Base-by-base conservation (phyloP, 208 protist genomes). In the Strigomonas galati region DNA sequence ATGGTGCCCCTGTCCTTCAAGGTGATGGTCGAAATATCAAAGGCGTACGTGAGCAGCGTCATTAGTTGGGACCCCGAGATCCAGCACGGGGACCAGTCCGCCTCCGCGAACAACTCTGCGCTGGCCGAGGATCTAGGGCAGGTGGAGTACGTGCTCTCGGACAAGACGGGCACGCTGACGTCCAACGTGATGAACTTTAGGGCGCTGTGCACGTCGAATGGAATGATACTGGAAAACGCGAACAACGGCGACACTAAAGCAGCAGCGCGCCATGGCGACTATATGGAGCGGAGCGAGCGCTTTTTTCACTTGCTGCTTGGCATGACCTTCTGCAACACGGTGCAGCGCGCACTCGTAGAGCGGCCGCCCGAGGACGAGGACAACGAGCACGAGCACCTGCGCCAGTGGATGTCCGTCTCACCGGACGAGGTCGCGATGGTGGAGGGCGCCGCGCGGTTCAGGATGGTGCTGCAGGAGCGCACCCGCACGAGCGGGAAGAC, bases 1-100 rank as follows among this genome's bases (percentile, higher is more conserved):
- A 98, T 98, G 83, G 97, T 98, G 58, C 96, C 97, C 12, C 93
- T 98, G 31, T 97, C 92, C 35, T 89, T 98, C 71, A 98, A 98
- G 63, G 93, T 98, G 14, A 97, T 92, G 65, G 57, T 97, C 0
- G 94, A 98, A 72, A 74, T 98, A 37, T 92, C 82, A 10, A 98
- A 98, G 76, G 89, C 87, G 17, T 82, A 90, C 61, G 82, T 97
- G 49, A 88, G 92, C 43, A 63, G 67, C 64, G 69, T 85, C 28
- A 97, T 98, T 24, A 76, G 71, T 30, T 95, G 93, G 85, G 97
- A 99, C 68, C 57, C 82, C 15, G 60, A 80, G 6, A 89, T 98
- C 56, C 58, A 87, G 21, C 67, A 87, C 62, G 67, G 67, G 2
- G 65, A 69, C 21, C 61, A 76, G 56, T 49, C 59, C 12, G 76